These are phyloP conservation scores for Suillus subluteus DNA, from an alignment of 768 basidiomycete species.

Conservation along the genomic window DNA sequence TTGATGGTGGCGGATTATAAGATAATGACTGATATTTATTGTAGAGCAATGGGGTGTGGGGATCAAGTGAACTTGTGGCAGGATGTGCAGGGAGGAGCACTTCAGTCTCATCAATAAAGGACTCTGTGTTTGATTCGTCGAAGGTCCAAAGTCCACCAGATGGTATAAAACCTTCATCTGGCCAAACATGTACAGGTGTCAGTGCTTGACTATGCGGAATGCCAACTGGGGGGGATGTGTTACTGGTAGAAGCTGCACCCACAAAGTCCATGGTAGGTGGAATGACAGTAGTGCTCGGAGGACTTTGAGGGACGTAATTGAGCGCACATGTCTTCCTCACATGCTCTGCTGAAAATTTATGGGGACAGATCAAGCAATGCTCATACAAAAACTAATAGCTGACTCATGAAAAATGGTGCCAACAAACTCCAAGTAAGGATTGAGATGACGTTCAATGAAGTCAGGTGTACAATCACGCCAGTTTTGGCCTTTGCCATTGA, in stretches of 20 bases:
- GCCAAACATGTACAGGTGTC: background rate
- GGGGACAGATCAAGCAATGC: background rate
- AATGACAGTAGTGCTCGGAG: background rate
- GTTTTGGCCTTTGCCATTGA: background rate
- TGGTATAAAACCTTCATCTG: background rate
- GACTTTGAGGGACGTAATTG: background rate
- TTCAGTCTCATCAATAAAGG: background rate
- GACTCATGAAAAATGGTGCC: background rate
- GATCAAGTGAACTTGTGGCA: no score
- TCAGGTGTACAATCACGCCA: background rate
- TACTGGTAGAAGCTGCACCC: background rate
- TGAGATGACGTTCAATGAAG: background rate
- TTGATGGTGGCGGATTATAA: background rate
- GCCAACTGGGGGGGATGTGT: background rate
- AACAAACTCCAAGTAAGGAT: slow-evolving; percentile 1
- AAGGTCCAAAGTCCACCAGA: background rate
- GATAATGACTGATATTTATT: background rate
- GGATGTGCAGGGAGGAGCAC: background rate
- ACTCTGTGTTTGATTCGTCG: background rate
- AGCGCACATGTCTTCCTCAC: background rate
- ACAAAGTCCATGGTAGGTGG: background rate
- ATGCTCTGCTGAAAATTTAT: background rate
- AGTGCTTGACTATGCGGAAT: background rate
- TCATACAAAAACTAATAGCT: background rate
- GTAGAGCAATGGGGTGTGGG: no score